Base-by-base conservation (phyloP, 1,284 basidiomycete genomes). In the Tetrapyrgos nigripes region DNA sequence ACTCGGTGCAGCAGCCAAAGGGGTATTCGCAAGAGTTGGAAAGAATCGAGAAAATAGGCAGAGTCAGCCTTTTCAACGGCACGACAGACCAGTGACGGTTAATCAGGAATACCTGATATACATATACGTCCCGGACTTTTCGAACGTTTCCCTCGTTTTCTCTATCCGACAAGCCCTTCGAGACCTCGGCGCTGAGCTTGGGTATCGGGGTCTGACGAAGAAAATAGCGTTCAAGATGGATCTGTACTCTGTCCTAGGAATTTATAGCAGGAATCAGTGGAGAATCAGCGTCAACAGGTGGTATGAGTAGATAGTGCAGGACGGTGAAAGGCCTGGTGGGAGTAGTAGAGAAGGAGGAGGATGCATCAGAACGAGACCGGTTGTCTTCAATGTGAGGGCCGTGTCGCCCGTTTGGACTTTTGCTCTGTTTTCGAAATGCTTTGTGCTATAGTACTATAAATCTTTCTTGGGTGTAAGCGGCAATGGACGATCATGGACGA, bases 211-310 rank as follows among this genome's bases (percentile, higher is more conserved):
- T 33, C 14, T 76, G 4, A 66, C 62, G 24, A 68, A 71, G 69
- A 73, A 69, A 57, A 76, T 77, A 56, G 73, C 71, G 5, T 77
- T 77, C 67, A 78, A 78, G 62, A 67, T 76, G 43, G 76, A 78
- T 47, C 70, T 73, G 26, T 78, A 77, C 62, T 75, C 76, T 3
- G 62, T 73, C 61, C 62, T 77, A 29, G 72, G 70, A 8, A 78
- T 78, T n/a, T 78, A 78, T 61, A 65, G 69, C 28, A 61, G 66
- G 21, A 78, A 78, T 53, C 50, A 62, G 8, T 78, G 71, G 73
- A 67, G 66, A 2, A 70, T 78, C 50, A 64, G 70, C 3, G 73
- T 73, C 5, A 74, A 68, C 28, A 66, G 75, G 33, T 76, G 72
- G 53, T 65, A 59, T 24, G 64, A 68, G 26, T 62, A 40, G 47